These are phyloP conservation scores for Malassezia arunalokei DNA, from an alignment of 1,284 basidiomycete genomes.

Conservation along the genomic window DNA sequence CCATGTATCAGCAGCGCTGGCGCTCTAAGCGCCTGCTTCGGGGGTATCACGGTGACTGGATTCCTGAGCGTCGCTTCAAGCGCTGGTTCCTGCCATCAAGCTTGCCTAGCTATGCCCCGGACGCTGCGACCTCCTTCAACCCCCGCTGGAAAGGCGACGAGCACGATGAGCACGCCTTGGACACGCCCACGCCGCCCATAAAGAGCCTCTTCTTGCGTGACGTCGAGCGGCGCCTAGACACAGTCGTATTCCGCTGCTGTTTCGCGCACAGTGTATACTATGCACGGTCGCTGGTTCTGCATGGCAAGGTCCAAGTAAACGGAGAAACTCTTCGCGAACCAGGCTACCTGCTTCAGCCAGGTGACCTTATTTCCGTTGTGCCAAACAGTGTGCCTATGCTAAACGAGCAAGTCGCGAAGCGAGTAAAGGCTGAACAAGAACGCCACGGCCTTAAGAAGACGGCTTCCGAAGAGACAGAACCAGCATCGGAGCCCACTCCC, in stretches of 20 bases:
- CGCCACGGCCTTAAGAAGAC: not conserved
- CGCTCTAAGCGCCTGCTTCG: constrained; percentile 74
- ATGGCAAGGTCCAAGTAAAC: constrained; percentile 78
- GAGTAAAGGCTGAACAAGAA: constrained; percentile 17
- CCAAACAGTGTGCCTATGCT: constrained; percentile 65
- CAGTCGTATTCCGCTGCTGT: constrained; percentile 79
- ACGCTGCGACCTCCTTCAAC: constrained; percentile 46
- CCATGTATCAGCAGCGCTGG: constrained; percentile 89
- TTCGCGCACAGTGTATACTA: constrained; percentile 82
- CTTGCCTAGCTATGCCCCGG: constrained; percentile 62
- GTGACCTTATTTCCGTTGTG: constrained; percentile 83
- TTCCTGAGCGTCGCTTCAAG: constrained; percentile 84
- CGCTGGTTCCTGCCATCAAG: constrained; percentile 81
- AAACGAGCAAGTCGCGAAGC: constrained; percentile 24
- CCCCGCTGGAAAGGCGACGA: constrained; percentile 47
- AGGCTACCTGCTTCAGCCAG: constrained; percentile 80
- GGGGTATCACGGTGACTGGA: constrained; percentile 91
- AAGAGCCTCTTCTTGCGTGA: constrained; percentile 38
- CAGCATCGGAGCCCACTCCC: not conserved
- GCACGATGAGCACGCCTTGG: constrained; percentile 50
- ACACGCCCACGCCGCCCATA: constrained; percentile 22
- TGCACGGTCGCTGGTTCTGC: constrained; percentile 70
- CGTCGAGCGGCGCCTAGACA: constrained; percentile 85
- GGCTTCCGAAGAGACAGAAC: not conserved
- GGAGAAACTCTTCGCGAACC: constrained; percentile 69